phyloP scores from a whole-genome alignment of 2,329 filamentous ascomycete species.

The Aaosphaeria pasadenensis region DNA sequence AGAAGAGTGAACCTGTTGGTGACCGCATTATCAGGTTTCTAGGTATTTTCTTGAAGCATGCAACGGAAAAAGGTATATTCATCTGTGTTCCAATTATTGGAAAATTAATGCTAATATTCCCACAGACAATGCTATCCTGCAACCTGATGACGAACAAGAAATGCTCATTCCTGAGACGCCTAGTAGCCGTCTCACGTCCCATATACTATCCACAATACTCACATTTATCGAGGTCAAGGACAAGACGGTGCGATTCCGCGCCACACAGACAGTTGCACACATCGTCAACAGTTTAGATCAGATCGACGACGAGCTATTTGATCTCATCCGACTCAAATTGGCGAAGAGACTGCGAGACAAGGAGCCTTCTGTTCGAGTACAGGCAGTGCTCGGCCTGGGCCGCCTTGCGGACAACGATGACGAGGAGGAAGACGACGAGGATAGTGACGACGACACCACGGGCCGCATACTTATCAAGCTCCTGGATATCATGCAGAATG shows the following conservation, averaged over 20 bases:
- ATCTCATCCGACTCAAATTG: slow-evolving; percentile 73
- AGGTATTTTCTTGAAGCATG: slow-evolving; percentile 77
- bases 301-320: slow-evolving; percentile 88
- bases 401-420: slow-evolving; percentile 70
- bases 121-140: slow-evolving; percentile 29
- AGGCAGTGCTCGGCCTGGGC: slow-evolving; percentile 88
- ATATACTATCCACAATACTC: slow-evolving; percentile 70
- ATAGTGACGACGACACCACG: slow-evolving; percentile 66
- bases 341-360: slow-evolving; percentile 89
- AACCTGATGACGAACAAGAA: slow-evolving; percentile 58
- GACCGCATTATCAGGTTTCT: slow-evolving; percentile 84
- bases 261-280: slow-evolving; percentile 86
- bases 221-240: slow-evolving; percentile 83
- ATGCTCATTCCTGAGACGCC: slow-evolving; percentile 78
- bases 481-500: slow-evolving; percentile 85
- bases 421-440: slow-evolving; percentile 59
- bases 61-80: slow-evolving; percentile 55
- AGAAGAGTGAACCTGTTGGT: slow-evolving; percentile 86
- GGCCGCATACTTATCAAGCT: slow-evolving; percentile 77
- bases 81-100: neutral
- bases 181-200: slow-evolving; percentile 71
- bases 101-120: slow-evolving; percentile 7
- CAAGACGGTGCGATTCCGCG: slow-evolving; percentile 84
- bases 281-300: slow-evolving; percentile 90
- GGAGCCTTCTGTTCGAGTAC: slow-evolving; percentile 85